These are phyloP conservation scores for Ceratobasidium papillatum DNA, from an alignment of 1,284 basidiomycete species.

Conservation along the genomic window DNA sequence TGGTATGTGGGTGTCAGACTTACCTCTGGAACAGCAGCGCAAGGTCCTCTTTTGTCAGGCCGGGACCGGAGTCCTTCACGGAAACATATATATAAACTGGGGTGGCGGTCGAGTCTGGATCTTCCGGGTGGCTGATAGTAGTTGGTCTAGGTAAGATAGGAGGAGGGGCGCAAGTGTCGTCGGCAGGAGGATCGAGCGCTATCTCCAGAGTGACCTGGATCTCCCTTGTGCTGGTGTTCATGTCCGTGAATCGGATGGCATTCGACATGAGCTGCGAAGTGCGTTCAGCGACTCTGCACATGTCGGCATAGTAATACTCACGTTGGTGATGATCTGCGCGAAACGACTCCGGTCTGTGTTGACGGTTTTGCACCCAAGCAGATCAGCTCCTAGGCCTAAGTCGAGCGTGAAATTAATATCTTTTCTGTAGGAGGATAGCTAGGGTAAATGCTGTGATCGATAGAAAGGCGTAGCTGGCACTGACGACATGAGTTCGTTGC, in stretches of 20 bases:
- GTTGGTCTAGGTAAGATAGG: neutral
- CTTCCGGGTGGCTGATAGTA: neutral
- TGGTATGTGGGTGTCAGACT: too few species aligned
- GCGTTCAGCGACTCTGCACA: neutral
- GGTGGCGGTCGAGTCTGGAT: slow-evolving; percentile 12
- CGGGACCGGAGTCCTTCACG: slow-evolving; percentile 49
- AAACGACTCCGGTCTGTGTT: slow-evolving; percentile 47
- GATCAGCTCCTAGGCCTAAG: slow-evolving; percentile 45
- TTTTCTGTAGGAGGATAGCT: slow-evolving; percentile 44
- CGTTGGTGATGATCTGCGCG: slow-evolving; percentile 48
- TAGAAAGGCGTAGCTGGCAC: slow-evolving; percentile 5
- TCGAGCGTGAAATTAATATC: slow-evolving; percentile 46
- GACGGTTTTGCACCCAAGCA: slow-evolving; percentile 42
- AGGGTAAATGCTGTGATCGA: neutral
- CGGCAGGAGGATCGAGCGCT: slow-evolving; percentile 44
- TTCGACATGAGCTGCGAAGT: slow-evolving; percentile 32
- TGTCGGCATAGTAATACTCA: slow-evolving; percentile 36
- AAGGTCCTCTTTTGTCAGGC: too few species aligned
- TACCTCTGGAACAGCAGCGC: too few species aligned
- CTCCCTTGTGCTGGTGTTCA: slow-evolving; percentile 41
- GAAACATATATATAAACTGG: slow-evolving; percentile 47
- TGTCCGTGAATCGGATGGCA: slow-evolving; percentile 45
- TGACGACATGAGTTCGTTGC: slow-evolving; percentile 54
- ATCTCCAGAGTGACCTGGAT: slow-evolving; percentile 47
- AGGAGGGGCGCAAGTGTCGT: slow-evolving; percentile 25